Percentiles rank a stretch among this genome's conserved stretches.
Conservation (phyloP, 192 early-diverging fungal species). For the Phycomyces blakesleeanus region DNA sequence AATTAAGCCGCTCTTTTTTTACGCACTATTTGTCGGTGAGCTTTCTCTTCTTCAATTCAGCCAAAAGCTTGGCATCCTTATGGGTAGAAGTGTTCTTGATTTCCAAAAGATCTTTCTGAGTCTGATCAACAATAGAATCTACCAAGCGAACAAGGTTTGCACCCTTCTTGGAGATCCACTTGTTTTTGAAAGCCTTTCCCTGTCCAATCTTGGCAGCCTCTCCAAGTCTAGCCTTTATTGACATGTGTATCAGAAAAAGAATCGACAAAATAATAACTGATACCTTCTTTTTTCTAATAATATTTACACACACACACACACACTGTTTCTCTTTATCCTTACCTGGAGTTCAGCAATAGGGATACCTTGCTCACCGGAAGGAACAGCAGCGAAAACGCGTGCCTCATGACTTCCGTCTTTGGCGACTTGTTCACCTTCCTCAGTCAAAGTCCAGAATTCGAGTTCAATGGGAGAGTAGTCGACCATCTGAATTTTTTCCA, state of each 20-base stretch:
- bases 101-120: constrained; percentile 66
- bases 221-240: constrained; percentile 52
- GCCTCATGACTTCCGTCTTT: constrained; percentile 91
- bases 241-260: background rate
- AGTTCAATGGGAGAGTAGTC: constrained; percentile 70
- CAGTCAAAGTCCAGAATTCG: constrained; percentile 80
- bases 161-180: constrained; percentile 90
- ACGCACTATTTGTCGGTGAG: constrained; percentile 65
- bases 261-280: no score
- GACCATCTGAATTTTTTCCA: constrained; percentile 65
- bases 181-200: constrained; percentile 94
- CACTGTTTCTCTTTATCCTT: background rate
- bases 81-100: constrained; percentile 63
- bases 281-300: no score
- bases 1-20: background rate
- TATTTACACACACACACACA: no score
- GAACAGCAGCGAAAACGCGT: constrained; percentile 84
- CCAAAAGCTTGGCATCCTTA: constrained; percentile 60
- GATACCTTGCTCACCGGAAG: constrained; percentile 76
- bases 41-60: constrained; percentile 76
- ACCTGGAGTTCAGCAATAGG: constrained; percentile 82
- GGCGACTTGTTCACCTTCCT: constrained; percentile 85
- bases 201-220: constrained; percentile 85
- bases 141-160: constrained; percentile 72
- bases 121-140: constrained; percentile 79